A percentile compares a stretch with the other conserved stretches of the same genome.
Conservation (phyloP, 495 filamentous ascomycete species). For the Aspergillus ostianus region DNA sequence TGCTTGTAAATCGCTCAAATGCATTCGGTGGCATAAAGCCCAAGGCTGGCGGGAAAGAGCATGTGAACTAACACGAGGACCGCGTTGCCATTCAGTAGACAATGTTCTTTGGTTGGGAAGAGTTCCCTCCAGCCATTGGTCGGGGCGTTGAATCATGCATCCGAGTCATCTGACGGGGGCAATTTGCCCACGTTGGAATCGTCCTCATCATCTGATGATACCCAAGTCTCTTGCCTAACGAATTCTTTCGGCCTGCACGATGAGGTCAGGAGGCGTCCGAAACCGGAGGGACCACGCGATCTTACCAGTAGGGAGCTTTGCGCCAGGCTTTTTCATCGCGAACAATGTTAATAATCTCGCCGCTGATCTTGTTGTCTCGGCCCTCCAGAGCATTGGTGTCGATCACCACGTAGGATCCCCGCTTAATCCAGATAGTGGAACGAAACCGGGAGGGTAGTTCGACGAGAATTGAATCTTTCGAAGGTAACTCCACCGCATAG, state of each 20-base stretch:
- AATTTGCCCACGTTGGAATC: constrained; percentile 78
- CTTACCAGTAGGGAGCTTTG: constrained; percentile 85
- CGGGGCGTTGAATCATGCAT: constrained; percentile 23
- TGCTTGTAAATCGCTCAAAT: constrained; percentile 26
- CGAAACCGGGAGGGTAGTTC: constrained; percentile 82
- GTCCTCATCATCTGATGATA: constrained; percentile 61
- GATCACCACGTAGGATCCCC: constrained; percentile 81
- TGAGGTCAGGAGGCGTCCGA: constrained; percentile 16
- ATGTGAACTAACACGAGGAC: constrained; percentile 20
- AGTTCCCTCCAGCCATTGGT: neutral
- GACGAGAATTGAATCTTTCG: constrained; percentile 56
- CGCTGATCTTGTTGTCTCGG: constrained; percentile 75
- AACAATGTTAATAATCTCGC: constrained; percentile 92
- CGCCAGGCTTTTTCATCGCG: constrained; percentile 89
- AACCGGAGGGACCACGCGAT: constrained; percentile 8
- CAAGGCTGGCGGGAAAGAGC: constrained; percentile 19
- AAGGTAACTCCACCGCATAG: constrained; percentile 67
- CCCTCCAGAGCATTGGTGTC: constrained; percentile 65
- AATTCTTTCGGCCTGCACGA: constrained; percentile 75
- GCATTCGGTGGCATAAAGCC: constrained; percentile 19
- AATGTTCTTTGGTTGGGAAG: neutral
- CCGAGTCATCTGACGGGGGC: constrained; percentile 68
- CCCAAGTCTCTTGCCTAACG: constrained; percentile 50
- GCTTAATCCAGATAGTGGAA: constrained; percentile 85
- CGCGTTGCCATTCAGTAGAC: neutral